phyloP scores from a whole-genome alignment of 1,284 basidiomycete species.

The Ceratobasidium sp. region DNA sequence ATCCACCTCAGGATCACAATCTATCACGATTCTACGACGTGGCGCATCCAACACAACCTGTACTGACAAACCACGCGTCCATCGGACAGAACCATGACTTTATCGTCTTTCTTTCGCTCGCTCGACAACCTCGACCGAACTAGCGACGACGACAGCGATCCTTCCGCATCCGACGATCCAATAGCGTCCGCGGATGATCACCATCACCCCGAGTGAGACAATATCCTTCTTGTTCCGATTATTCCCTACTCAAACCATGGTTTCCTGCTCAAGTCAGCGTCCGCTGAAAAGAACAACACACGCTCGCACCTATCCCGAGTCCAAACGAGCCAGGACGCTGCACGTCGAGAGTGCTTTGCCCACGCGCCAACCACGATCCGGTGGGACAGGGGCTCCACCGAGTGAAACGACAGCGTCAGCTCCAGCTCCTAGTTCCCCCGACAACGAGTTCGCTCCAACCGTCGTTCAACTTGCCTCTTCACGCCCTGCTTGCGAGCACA shows the following conservation, averaged over 20 bases:
- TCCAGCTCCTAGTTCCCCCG: conserved; percentile 11
- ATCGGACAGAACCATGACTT: conserved; percentile 26
- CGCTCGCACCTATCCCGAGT: not conserved
- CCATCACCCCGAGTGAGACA: conserved; percentile 29
- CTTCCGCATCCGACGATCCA: not conserved
- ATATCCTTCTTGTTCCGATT: conserved; percentile 4
- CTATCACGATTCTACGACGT: conserved; percentile 42
- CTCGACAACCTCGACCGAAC: conserved; percentile 22
- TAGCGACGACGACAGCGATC: conserved; percentile 11
- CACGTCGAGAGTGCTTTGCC: conserved; percentile 1
- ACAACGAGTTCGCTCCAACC: not conserved
- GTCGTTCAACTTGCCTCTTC: conserved; percentile 21
- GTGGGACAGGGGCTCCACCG: conserved; percentile 40
- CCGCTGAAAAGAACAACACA: conserved; percentile 30
- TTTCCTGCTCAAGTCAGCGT: conserved; percentile 5
- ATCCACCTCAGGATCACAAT: conserved; percentile 40
- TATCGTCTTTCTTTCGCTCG: conserved; percentile 35
- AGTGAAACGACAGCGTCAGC: conserved; percentile 28
- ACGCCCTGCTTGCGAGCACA: not conserved
- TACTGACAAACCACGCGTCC: conserved; percentile 30
- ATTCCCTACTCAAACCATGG: not conserved
- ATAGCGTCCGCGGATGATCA: not conserved
- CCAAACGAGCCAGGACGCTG: conserved; percentile 29
- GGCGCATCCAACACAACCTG: conserved; percentile 34
- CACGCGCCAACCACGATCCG: conserved; percentile 40